Evolutionary conservation across 768 basidiomycete species (phyloP).

Genomic region (Leucocoprinus leucothites): DNA sequence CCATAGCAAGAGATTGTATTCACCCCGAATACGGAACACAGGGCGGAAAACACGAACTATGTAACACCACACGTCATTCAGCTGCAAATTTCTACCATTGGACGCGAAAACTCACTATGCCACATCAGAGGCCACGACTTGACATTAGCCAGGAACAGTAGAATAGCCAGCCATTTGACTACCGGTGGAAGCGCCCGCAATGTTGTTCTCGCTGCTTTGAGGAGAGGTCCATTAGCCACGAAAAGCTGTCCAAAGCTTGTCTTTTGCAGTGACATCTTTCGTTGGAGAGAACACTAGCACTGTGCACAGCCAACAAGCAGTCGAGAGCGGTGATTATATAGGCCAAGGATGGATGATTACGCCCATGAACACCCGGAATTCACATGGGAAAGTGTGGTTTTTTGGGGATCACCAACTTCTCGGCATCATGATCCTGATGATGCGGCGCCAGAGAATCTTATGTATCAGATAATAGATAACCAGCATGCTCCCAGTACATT

Average conservation of each 20-base stretch:
- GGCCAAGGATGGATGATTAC: too few species aligned
- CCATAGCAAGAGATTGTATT: slow-evolving; percentile 28
- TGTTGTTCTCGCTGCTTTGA: background rate
- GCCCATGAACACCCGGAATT: too few species aligned
- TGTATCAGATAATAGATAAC: too few species aligned
- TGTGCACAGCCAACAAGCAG: too few species aligned
- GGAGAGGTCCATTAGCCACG: background rate
- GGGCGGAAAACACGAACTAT: slow-evolving; percentile 52
- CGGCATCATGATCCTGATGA: too few species aligned
- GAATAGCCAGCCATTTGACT: slow-evolving; percentile 37
- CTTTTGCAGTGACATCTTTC: slow-evolving; percentile 6
- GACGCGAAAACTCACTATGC: slow-evolving; percentile 53
- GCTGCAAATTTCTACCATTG: background rate
- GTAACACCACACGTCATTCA: background rate
- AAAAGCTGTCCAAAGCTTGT: background rate
- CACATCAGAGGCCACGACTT: slow-evolving; percentile 64
- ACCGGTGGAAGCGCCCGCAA: slow-evolving; percentile 16
- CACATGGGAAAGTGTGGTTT: background rate
- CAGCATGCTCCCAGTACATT: too few species aligned
- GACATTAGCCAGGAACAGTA: slow-evolving; percentile 55
- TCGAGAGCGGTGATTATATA: too few species aligned
- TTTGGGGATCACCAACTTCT: background rate
- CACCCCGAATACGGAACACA: slow-evolving; percentile 32
- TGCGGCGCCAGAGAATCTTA: too few species aligned
- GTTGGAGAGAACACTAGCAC: too few species aligned